These are phyloP conservation scores for Acanthamoeba culbertsoni DNA, from an alignment of 208 protist genomes.

Conservation along the genomic window DNA sequence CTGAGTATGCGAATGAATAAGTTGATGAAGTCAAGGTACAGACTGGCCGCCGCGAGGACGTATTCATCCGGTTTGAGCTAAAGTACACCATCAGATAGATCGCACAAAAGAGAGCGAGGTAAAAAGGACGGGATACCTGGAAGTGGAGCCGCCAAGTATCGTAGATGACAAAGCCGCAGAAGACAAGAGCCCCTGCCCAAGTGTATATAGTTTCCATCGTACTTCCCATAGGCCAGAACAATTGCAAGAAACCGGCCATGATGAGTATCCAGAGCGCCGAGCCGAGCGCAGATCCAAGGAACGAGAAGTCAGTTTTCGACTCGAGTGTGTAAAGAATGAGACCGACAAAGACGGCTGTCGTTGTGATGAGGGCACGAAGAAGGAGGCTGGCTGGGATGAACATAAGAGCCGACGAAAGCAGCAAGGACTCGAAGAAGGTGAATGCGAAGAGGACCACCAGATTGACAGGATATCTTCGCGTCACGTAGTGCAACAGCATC, in stretches of 20 bases:
- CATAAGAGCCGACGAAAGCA: background rate
- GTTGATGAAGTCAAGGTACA: constrained; percentile 53
- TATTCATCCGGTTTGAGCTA: constrained; percentile 3
- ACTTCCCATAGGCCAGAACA: background rate
- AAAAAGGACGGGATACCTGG: background rate
- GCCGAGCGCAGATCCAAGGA: background rate
- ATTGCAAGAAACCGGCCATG: background rate
- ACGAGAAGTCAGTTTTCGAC: background rate
- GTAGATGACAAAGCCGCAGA: constrained; percentile 28
- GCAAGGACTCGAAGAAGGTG: constrained; percentile 26
- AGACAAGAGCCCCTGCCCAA: constrained; percentile 12
- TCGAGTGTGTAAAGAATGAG: constrained; percentile 37
- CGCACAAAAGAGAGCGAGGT: background rate
- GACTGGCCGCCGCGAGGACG: background rate
- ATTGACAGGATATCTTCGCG: background rate
- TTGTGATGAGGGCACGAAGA: background rate
- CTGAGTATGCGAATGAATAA: background rate
- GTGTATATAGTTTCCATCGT: constrained; percentile 15
- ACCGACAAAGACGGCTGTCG: background rate
- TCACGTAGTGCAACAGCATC: background rate
- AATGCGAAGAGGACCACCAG: background rate
- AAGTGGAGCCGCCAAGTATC: constrained; percentile 44
- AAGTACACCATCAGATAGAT: no score
- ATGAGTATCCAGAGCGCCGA: background rate
- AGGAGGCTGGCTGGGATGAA: background rate